Evolutionary conservation across 139 green algal species (phyloP).

Genomic region (Chlorella vulgaris): DNA sequence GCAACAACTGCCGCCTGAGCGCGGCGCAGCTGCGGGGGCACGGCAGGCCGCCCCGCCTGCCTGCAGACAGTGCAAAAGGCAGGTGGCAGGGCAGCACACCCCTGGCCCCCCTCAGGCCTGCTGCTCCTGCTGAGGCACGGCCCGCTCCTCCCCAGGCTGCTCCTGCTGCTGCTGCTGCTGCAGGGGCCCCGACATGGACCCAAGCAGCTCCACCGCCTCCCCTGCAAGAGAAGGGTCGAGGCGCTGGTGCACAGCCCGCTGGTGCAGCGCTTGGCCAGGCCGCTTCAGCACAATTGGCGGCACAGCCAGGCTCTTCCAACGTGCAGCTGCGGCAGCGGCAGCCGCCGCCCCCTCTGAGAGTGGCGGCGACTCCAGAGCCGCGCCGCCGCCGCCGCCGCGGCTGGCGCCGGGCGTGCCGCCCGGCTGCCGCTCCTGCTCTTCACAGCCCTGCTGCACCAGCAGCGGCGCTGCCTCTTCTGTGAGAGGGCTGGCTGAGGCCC

Average conservation of each 20-base stretch:
- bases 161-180: neutral
- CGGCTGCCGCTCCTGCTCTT: neutral
- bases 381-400: no score
- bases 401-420: neutral
- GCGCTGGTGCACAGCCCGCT: no score
- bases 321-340: neutral
- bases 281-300: constrained; percentile 21
- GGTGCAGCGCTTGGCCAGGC: neutral
- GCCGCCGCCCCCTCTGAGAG: neutral
- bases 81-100: no score
- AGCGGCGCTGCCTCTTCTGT: neutral
- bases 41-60: neutral
- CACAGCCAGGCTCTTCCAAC: constrained; percentile 17
- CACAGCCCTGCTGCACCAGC: neutral
- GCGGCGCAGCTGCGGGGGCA: no score
- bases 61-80: neutral
- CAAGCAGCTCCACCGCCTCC: neutral
- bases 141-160: neutral
- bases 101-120: neutral
- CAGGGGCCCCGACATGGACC: no score
- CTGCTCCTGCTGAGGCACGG: neutral
- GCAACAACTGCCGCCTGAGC: no score
- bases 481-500: neutral
- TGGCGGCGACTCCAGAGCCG: neutral
- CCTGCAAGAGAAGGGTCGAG: neutral